Evolutionary conservation across 805 yeast genomes (phyloP).

Genomic region (Scheffersomyces spartinae): DNA sequence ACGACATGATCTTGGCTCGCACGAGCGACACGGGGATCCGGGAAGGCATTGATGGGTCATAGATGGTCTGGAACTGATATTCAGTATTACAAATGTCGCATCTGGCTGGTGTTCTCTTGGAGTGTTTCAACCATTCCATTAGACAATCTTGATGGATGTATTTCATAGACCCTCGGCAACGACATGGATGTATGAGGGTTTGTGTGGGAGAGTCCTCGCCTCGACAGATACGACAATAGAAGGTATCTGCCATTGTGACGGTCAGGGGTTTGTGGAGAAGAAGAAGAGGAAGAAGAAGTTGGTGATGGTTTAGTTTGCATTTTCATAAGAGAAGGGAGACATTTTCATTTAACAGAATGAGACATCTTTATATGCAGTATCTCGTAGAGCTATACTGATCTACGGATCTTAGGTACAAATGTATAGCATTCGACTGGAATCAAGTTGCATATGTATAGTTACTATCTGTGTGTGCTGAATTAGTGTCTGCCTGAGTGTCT

Average conservation of each 20-base stretch:
- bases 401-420: too few relatives aligned
- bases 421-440: too few relatives aligned
- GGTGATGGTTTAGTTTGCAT: too few relatives aligned
- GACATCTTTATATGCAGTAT: too few relatives aligned
- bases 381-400: too few relatives aligned
- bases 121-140: constrained; percentile 73
- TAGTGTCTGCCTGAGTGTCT: too few relatives aligned
- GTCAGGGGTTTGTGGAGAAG: too few relatives aligned
- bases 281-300: too few relatives aligned
- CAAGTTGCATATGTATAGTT: too few relatives aligned
- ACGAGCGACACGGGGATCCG: constrained; percentile 45
- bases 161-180: constrained; percentile 86
- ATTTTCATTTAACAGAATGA: too few relatives aligned
- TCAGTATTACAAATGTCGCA: constrained; percentile 86
- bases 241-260: constrained; percentile 29
- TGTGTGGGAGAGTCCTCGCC: constrained; percentile 74
- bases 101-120: constrained; percentile 41
- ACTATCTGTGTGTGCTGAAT: too few relatives aligned
- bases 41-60: constrained; percentile 53
- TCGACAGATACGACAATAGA: constrained; percentile 94
- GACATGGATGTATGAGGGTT: constrained; percentile 86
- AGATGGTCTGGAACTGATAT: constrained; percentile 57
- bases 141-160: constrained; percentile 90
- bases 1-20: constrained; percentile 26
- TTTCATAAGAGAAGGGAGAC: too few relatives aligned